phyloP scores from a whole-genome alignment of 345 rosid species.

The Viola odorata region DNA sequence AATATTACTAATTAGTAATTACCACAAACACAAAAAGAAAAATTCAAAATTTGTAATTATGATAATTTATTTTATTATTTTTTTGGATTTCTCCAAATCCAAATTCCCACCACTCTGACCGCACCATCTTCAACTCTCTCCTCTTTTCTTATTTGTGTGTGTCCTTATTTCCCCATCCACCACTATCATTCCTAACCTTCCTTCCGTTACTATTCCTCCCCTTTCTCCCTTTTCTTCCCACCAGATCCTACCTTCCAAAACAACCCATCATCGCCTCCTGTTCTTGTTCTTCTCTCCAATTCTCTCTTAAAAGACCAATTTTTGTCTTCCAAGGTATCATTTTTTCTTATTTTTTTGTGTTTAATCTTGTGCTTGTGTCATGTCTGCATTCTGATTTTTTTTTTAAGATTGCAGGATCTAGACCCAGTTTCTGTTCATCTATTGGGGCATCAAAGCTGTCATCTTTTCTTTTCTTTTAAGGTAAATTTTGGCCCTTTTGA shows the following conservation, averaged over 20 bases:
- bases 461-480: not conserved
- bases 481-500: not conserved
- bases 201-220: slow-evolving; percentile 5
- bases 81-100: not conserved
- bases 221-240: slow-evolving; percentile 9
- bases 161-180: slow-evolving; percentile 1
- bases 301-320: not conserved
- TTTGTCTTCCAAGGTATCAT: not conserved
- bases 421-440: too few species aligned
- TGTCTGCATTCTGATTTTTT: too few species aligned
- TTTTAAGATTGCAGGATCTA: too few species aligned
- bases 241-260: too few species aligned
- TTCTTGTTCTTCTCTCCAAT: not conserved
- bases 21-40: too few species aligned
- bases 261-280: not conserved
- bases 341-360: not conserved
- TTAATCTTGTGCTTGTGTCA: not conserved
- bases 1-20: too few species aligned
- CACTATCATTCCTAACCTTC: slow-evolving; percentile 4
- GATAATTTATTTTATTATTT: too few species aligned
- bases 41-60: too few species aligned
- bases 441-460: not conserved
- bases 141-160: not conserved
- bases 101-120: not conserved
- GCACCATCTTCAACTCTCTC: slow-evolving; percentile 14